A percentile compares a stretch with the other conserved stretches of the same genome.
Conservation (phyloP, 148 eudicot genomes). For the Mesembryanthemum crystallinum region DNA sequence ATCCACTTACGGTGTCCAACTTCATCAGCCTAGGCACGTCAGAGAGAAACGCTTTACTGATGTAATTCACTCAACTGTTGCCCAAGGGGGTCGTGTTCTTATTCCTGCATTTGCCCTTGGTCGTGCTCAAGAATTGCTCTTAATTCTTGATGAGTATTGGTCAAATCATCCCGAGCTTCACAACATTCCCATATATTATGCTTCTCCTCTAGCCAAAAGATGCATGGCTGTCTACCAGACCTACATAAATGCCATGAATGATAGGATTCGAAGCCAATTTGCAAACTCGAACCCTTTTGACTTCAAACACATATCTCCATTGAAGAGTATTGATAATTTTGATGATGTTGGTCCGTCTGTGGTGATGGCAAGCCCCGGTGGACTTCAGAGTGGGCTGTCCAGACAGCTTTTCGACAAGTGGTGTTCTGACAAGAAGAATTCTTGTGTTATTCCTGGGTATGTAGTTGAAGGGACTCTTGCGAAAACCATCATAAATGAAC, state of each 20-base stretch:
- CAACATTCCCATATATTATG: slow-evolving; percentile 84
- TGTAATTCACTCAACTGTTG: slow-evolving; percentile 68
- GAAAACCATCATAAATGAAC: slow-evolving; percentile 84
- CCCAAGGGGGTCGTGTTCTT: slow-evolving; percentile 94
- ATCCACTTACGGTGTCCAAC: slow-evolving; percentile 93
- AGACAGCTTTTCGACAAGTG: slow-evolving; percentile 91
- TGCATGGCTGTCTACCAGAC: slow-evolving; percentile 97
- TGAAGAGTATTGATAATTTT: slow-evolving; percentile 76
- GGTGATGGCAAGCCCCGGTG: slow-evolving; percentile 92
- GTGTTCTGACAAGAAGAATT: slow-evolving; percentile 84
- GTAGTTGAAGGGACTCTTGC: slow-evolving; percentile 90
- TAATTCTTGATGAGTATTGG: slow-evolving; percentile 97
- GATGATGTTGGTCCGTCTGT: slow-evolving; percentile 83
- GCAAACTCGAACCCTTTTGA: slow-evolving; percentile 86
- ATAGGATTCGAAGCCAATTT: slow-evolving; percentile 81
- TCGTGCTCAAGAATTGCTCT: slow-evolving; percentile 90
- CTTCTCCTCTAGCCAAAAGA: slow-evolving; percentile 90
- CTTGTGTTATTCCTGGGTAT: slow-evolving; percentile 93
- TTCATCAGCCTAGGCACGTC: slow-evolving; percentile 71
- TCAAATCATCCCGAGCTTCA: slow-evolving; percentile 88
- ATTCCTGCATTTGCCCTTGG: slow-evolving; percentile 97
- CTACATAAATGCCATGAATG: slow-evolving; percentile 91
- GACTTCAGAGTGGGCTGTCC: slow-evolving; percentile 89
- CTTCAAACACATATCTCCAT: slow-evolving; percentile 75
- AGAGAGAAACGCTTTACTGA: slow-evolving; percentile 93